Base-by-base conservation (phyloP, 164 flowering plant genomes). In the Magnolia officinalis region DNA sequence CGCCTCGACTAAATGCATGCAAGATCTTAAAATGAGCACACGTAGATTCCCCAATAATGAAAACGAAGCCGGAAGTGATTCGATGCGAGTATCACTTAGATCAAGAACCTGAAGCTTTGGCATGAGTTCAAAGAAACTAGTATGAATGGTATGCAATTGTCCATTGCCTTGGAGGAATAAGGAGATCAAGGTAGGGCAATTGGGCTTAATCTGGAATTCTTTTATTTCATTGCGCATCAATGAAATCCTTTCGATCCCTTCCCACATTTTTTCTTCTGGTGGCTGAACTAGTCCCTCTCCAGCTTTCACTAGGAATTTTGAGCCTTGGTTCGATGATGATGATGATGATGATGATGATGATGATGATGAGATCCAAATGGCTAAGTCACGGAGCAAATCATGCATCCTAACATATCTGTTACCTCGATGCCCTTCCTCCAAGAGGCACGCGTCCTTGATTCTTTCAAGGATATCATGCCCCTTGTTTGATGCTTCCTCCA, bases 331-430 rank as follows among this genome's bases (percentile, higher is more conserved):
- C 8, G 8, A 14, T 68, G 50, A 68, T 16, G n/a, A 19, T 50
- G 59, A 71, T 0, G 59, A 50, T 50, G 61, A n/a, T 50, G 73
- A 50, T 6, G n/a, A 19, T 50, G 59, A 71, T 0, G 59, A 50
- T 50, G 73, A 8, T 50, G 73, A 50, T 6, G 73, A 19, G 26
- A 71, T 71, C 59, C 58, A 71, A 49, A 71, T 49, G 18, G 73
- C 72, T 13, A 37, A 70, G 50, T 70, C 50, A 3, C 72, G 72
- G n/a, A 71, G 49, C 58, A 71, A 19, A 49, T 71, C 73, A 71
- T 71, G 73, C 73, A 71, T 52, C 29, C 49, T 71, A 50, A 71
- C 73, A 11, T 11, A 11, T 55, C 1, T 11, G 19, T 31, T 16
- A 31, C 21, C n/a, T 3, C 7, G 13, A 70, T 6, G 1, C 18